Conservation (phyloP, 2,329 filamentous ascomycete genomes). For the Diaporthe eres region DNA sequence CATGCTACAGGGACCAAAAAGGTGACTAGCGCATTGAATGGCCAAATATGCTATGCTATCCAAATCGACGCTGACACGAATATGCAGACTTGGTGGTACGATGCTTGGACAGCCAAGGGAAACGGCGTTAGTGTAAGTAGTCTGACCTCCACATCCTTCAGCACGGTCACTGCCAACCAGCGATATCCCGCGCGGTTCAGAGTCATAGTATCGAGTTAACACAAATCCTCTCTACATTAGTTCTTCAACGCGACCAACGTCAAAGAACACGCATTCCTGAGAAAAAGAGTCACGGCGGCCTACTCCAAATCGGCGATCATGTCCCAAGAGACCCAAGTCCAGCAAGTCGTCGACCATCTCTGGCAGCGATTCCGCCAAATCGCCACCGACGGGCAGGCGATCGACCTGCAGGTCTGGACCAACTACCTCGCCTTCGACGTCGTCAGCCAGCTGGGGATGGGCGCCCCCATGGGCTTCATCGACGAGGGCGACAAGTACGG, state of each 20-base stretch:
- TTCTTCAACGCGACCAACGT: background rate
- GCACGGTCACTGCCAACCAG: no score
- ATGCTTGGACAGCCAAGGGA: background rate
- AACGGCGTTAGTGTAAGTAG: background rate
- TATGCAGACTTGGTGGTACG: conserved; percentile 7
- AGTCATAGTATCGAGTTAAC: no score
- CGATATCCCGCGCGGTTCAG: no score
- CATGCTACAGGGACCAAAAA: conserved; percentile 53
- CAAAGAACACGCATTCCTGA: background rate
- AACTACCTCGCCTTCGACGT: conserved; percentile 25
- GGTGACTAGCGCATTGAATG: background rate
- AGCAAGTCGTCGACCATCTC: background rate
- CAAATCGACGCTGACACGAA: no score
- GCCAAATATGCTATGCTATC: no score
- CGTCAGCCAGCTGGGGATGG: conserved; percentile 11
- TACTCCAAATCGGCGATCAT: conserved; percentile 7
- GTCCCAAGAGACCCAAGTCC: background rate
- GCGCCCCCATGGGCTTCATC: background rate
- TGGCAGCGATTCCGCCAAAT: background rate
- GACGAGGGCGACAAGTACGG: background rate
- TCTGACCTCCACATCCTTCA: no score
- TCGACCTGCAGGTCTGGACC: background rate
- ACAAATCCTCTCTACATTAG: background rate
- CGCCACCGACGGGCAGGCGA: background rate
- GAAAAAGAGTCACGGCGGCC: background rate